Conservation (phyloP, 352 stramenopile genomes). For the Pythium utonaiense region DNA sequence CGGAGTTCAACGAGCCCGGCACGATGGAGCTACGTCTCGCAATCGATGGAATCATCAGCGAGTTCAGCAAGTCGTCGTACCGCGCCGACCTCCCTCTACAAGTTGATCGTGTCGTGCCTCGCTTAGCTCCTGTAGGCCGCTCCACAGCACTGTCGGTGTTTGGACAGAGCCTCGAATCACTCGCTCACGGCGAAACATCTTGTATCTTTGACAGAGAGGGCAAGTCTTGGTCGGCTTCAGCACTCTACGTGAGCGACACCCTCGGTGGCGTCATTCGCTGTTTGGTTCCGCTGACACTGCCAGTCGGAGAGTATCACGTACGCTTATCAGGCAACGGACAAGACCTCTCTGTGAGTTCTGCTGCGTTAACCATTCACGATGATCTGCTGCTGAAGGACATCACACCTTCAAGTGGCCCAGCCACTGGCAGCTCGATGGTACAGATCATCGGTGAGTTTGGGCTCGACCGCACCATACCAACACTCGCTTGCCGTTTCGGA, state of each 20-base stretch:
- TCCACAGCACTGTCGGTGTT: slow-evolving; percentile 4
- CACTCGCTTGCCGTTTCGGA: slow-evolving; percentile 9
- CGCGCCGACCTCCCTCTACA: neutral
- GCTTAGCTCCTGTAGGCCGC: neutral
- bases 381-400: slow-evolving; percentile 1
- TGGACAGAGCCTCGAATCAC: slow-evolving; percentile 10
- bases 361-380: neutral
- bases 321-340: slow-evolving; percentile 9
- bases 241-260: neutral
- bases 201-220: slow-evolving; percentile 4
- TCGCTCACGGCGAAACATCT: neutral
- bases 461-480: neutral
- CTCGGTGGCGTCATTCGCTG: slow-evolving; percentile 7
- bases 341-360: slow-evolving; percentile 3
- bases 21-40: neutral
- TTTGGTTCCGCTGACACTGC: slow-evolving; percentile 1
- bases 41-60: neutral
- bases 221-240: neutral
- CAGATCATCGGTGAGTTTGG: slow-evolving; percentile 6
- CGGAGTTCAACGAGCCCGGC: neutral
- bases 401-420: slow-evolving; percentile 2
- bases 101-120: neutral
- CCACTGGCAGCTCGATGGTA: slow-evolving; percentile 5
- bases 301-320: slow-evolving; percentile 8
- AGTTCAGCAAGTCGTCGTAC: neutral